Evolutionary conservation across 2,329 filamentous ascomycete species (phyloP), one percentile per base, ranked within the genome.

Genomic region (Fusarium longipes): DNA sequence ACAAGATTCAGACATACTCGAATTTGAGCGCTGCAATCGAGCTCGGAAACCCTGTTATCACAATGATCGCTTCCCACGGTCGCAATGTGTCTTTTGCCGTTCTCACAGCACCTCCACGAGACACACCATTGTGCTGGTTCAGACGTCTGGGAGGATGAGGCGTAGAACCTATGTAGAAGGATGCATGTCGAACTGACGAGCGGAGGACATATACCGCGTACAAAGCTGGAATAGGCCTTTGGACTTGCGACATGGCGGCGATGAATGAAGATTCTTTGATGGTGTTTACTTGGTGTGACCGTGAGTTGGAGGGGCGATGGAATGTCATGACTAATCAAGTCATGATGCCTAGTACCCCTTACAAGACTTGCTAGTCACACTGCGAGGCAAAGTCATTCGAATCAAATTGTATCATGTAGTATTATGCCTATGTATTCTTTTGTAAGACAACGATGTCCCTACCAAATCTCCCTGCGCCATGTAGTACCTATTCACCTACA

Each of bases 191-290:
- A 11, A 93, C 85, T 1, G 90, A 93, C 0, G 95, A 97, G 20
- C 94, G 91, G 33, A 98, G 86, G 17, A 98, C 86, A 77, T 99
- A 98, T 76, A 96, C 96, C 70, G 92, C 93, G 76, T 98, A 98
- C 68, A 97, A 90, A 2, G 94, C 90, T 11, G 95, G 95, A 22
- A 98, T 93, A 1, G 84, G 89, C 70, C 83, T 86, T 22, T 77
- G 65, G 44, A 81, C 70, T 33, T 77, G 74, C 14, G 79, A 69
- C 81, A 85, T 85, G 65, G 67, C 72, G 69, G 44, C 25, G 30
- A 39, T 43, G 39, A 25, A 42, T 53, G 44, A 17, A 27, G 45
- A 50, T 18, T 43, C 20, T 24, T 25, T 42, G 35, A 33, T 12
- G 9, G 55, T 73, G 63, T 63, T 64, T 71, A 65, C 57, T 65